Conservation (phyloP, 2,329 filamentous ascomycete species). For the Cryphonectria carpinicola region DNA sequence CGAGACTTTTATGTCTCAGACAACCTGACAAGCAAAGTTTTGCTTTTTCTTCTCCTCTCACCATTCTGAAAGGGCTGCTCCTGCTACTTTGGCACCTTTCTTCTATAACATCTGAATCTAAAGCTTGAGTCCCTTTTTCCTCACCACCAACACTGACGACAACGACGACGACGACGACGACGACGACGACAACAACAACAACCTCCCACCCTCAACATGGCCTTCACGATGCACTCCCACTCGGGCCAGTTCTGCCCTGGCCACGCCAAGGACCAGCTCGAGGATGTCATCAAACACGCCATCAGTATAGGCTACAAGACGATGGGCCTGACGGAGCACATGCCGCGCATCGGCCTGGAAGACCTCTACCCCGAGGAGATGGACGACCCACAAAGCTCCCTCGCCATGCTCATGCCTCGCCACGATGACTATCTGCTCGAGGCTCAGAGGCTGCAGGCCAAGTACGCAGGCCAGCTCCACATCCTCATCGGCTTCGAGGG, state of each 20-base stretch:
- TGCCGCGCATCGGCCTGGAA: conserved; percentile 73
- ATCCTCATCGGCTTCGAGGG: conserved; percentile 90
- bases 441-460: conserved; percentile 70
- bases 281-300: conserved; percentile 80
- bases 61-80: background rate
- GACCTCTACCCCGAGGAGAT: conserved; percentile 94
- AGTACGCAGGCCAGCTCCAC: conserved; percentile 72
- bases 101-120: no score
- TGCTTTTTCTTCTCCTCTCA: background rate
- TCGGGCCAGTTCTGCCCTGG: conserved; percentile 95
- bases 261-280: conserved; percentile 84
- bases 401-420: conserved; percentile 54
- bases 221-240: conserved; percentile 97
- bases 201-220: conserved; percentile 60
- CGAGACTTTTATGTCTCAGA: conserved; percentile 1
- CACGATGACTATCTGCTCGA: conserved; percentile 77
- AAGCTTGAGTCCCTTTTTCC: background rate
- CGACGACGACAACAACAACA: no score
- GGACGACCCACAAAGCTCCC: conserved; percentile 51
- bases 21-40: background rate
- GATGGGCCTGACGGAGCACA: conserved; percentile 92
- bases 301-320: conserved; percentile 78
- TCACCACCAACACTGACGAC: background rate
- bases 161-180: no score
- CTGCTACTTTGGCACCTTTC: background rate